Conservation (phyloP, 2,329 filamentous ascomycete species). For the Nemania sp. region DNA sequence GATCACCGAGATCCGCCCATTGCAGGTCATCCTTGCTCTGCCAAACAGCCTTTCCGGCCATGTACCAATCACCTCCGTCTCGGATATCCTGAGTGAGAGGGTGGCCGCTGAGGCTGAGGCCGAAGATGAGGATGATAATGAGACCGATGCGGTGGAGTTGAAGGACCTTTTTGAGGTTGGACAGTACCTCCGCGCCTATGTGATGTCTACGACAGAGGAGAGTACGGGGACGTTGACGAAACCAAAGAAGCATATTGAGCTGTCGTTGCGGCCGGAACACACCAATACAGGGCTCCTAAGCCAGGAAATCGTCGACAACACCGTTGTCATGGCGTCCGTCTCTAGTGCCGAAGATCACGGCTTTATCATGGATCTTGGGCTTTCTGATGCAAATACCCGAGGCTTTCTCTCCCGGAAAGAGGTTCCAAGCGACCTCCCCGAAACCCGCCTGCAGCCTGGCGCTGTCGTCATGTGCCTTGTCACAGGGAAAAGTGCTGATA, state of each 20-base stretch:
- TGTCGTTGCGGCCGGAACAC: slow-evolving; percentile 79
- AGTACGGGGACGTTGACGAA: slow-evolving; percentile 57
- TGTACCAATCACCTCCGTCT: slow-evolving; percentile 90
- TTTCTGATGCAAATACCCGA: slow-evolving; percentile 68
- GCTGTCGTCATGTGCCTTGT: slow-evolving; percentile 84
- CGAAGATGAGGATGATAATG: slow-evolving; percentile 59
- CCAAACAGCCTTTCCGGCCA: slow-evolving; percentile 94
- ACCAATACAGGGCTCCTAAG: slow-evolving; percentile 76
- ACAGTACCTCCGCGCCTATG: slow-evolving; percentile 85
- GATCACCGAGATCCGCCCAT: slow-evolving; percentile 76
- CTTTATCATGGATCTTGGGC: slow-evolving; percentile 86
- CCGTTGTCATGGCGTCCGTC: slow-evolving; percentile 84
- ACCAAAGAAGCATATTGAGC: slow-evolving; percentile 79
- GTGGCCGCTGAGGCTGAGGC: slow-evolving; percentile 71
- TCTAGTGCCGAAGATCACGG: slow-evolving; percentile 95
- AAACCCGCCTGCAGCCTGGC: slow-evolving; percentile 76
- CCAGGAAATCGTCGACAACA: slow-evolving; percentile 74
- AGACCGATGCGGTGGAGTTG: slow-evolving; percentile 69
- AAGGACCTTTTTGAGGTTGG: slow-evolving; percentile 77
- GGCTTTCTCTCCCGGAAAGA: slow-evolving; percentile 89
- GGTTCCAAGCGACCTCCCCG: slow-evolving; percentile 66
- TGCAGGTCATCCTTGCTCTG: slow-evolving; percentile 79
- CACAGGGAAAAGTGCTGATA: slow-evolving; percentile 72
- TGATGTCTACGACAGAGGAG: slow-evolving; percentile 77
- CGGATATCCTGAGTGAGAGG: slow-evolving; percentile 74